Conservation (phyloP, 225 moss, liverwort and hornwort species). For the Physcomitrium patens region DNA sequence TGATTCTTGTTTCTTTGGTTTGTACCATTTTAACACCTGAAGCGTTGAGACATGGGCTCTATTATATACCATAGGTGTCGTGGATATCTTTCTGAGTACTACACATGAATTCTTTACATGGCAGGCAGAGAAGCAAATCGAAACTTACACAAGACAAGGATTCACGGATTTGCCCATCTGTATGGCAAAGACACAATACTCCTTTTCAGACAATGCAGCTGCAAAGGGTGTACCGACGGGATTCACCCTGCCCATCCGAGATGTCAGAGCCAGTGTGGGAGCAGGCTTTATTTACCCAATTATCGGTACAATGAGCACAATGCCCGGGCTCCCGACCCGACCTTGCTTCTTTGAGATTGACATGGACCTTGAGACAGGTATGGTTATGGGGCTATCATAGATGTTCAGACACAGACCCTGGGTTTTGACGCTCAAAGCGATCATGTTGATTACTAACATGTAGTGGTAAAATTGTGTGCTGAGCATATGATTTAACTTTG, state of each 20-base stretch:
- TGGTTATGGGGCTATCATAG: constrained; percentile 85
- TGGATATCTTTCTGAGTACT: not conserved
- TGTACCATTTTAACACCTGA: too few species aligned
- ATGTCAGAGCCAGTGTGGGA: constrained; percentile 90
- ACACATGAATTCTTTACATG: not conserved
- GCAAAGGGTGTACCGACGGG: constrained; percentile 87
- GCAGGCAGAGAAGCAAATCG: constrained; percentile 94
- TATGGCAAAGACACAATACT: constrained; percentile 97
- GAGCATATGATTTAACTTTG: constrained; percentile 12
- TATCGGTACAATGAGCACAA: constrained; percentile 94
- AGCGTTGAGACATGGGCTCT: not conserved
- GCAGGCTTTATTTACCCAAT: constrained; percentile 95
- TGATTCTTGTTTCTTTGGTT: not conserved
- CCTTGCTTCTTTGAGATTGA: constrained; percentile 97
- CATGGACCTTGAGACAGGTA: constrained; percentile 75
- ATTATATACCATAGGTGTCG: not conserved
- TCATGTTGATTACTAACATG: not conserved
- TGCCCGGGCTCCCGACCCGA: constrained; percentile 95
- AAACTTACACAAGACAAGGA: constrained; percentile 89
- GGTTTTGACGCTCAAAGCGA: not conserved
- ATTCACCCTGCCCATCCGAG: constrained; percentile 78
- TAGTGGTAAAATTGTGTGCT: constrained; percentile 10
- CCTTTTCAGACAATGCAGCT: constrained; percentile 85
- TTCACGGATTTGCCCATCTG: constrained; percentile 89
- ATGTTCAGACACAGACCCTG: not conserved